Base-by-base conservation (phyloP, 1,284 basidiomycete genomes). In the Irpex lacteus region DNA sequence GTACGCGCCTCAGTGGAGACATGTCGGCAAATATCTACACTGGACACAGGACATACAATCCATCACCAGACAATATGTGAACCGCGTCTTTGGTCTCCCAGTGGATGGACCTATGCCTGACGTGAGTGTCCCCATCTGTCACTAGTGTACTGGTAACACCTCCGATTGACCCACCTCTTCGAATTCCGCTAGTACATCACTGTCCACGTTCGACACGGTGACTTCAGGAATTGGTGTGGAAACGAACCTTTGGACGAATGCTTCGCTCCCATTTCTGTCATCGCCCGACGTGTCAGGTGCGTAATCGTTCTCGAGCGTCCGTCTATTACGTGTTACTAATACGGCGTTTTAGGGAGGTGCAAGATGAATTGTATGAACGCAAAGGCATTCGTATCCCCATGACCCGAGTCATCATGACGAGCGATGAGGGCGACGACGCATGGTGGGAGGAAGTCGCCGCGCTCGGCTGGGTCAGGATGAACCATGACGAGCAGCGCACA, bases 391-490 rank as follows among this genome's bases (percentile, higher is more conserved):
- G 73, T 13, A 81, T 85, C 13, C 74, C 74, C 32, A 67, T 71
- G 66, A 74, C 82, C 8, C 79, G 85, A 68, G 86, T 92, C 50
- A 79, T 92, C 64, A 82, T 92, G 78, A 91, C 89, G 11, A 90
- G 87, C 67, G 90, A 92, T 71, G 90, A 92, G 74, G 71, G 75
- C 60, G 82, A 91, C 70, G 72, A 78, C 7, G 78, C 76, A 11
- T 92, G 89, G 88, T 91, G 90, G 88, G 77, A 80, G 37, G 82
- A 81, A 40, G 85, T 91, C 7, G 75, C 75, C 34, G 73, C 77
- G 8, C 74, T 82, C 61, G 90, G 90, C 3, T 91, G 89, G 89
- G 80, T 79, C 57, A 75, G 73, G 38, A 74, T 87, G 63, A 84
- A 91, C 73, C 89, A 91, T 71, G 77, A 79, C 8, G 73, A 67